Conservation (phyloP, 805 yeast species). For the Saturnispora serradocipensis region DNA sequence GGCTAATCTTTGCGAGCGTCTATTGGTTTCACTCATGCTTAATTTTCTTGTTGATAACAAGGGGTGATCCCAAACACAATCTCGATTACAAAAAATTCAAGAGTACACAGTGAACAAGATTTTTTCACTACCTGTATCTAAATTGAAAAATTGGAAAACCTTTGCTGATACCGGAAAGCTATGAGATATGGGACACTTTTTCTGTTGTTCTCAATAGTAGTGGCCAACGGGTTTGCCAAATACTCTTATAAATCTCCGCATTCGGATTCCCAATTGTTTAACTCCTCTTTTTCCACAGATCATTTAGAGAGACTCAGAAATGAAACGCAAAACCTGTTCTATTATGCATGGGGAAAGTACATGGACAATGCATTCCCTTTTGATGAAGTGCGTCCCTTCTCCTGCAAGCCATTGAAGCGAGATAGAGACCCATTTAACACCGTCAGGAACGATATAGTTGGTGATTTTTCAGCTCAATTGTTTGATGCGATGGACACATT, state of each 20-base stretch:
- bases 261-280: slow-evolving; percentile 17
- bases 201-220: background rate
- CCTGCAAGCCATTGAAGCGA: slow-evolving; percentile 61
- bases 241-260: slow-evolving; percentile 12
- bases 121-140: background rate
- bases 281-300: slow-evolving; percentile 20
- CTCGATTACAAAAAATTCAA: background rate
- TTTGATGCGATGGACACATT: slow-evolving; percentile 75
- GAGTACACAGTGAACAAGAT: background rate
- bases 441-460: slow-evolving; percentile 72
- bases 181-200: background rate
- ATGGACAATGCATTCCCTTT: slow-evolving; percentile 63
- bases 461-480: slow-evolving; percentile 71
- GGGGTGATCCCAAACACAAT: background rate
- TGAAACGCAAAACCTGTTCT: slow-evolving; percentile 49
- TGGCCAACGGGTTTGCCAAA: slow-evolving; percentile 7
- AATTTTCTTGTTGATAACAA: background rate
- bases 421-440: slow-evolving; percentile 48
- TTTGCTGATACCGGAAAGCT: background rate
- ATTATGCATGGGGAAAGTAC: slow-evolving; percentile 70
- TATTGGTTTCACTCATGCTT: background rate
- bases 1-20: background rate
- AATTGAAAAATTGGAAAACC: background rate
- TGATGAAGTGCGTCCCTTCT: slow-evolving; percentile 71
- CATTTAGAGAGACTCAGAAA: slow-evolving; percentile 24